Conservation (phyloP, 768 basidiomycete species). For the Psilocybe azurescens region DNA sequence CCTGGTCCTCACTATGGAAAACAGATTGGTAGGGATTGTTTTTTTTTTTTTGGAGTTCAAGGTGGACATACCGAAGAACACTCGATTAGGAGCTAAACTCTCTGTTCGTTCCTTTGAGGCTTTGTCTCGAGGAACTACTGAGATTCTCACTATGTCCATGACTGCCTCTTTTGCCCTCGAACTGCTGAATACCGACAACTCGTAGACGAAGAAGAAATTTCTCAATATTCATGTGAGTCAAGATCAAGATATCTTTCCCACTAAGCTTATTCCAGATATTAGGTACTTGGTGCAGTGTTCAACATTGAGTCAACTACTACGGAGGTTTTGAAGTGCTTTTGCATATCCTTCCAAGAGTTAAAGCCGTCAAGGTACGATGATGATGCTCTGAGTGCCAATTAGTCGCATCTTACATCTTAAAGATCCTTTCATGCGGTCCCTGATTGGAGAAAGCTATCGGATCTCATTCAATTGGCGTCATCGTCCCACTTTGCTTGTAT, state of each 20-base stretch:
- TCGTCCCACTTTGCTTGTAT: too few species aligned
- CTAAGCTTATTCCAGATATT: background rate
- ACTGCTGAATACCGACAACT: constrained; percentile 26
- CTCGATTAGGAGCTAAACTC: background rate
- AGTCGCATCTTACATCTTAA: too few species aligned
- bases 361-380: background rate
- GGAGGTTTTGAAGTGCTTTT: background rate
- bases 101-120: background rate
- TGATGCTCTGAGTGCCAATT: too few species aligned
- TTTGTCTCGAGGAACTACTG: background rate
- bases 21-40: constrained; percentile 28
- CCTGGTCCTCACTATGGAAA: constrained; percentile 31
- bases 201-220: constrained; percentile 33
- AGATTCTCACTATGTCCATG: constrained; percentile 32
- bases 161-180: constrained; percentile 36
- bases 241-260: background rate
- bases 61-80: constrained; percentile 12
- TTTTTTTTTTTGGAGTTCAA: too few species aligned
- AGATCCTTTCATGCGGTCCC: too few species aligned
- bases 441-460: too few species aligned
- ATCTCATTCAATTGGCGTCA: too few species aligned
- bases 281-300: background rate
- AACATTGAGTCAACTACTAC: background rate
- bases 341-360: background rate
- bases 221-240: constrained; percentile 35